Conservation (phyloP, 2,329 filamentous ascomycete species). For the Magnaporthales sp. region DNA sequence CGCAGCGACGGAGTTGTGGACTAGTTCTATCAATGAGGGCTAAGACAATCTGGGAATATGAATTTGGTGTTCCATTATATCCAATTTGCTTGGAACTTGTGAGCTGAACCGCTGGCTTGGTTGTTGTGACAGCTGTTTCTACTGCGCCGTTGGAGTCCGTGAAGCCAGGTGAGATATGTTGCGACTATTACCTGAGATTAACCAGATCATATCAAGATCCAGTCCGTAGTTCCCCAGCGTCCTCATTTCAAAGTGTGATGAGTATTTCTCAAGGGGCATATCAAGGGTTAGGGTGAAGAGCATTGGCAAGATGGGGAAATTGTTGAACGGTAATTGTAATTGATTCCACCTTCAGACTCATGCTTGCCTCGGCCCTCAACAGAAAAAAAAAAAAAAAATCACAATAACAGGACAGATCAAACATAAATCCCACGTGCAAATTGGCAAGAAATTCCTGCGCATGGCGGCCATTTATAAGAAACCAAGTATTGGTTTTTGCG, state of each 20-base stretch:
- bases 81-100: background rate
- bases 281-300: background rate
- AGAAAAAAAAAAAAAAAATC: background rate
- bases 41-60: background rate
- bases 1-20: conserved; percentile 4
- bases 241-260: background rate
- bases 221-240: background rate
- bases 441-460: background rate
- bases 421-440: background rate
- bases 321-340: background rate
- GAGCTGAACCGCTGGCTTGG: background rate
- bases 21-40: background rate
- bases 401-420: background rate
- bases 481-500: background rate
- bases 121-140: background rate
- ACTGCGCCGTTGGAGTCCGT: background rate
- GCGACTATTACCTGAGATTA: no score
- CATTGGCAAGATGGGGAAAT: background rate
- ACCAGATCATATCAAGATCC: no score
- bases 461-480: background rate
- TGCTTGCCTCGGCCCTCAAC: background rate
- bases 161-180: background rate
- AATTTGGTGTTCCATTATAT: background rate
- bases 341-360: background rate
- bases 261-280: background rate